These are phyloP conservation scores for Sporothrix brunneoviolacea DNA, from an alignment of 2,329 filamentous ascomycete species.

Conservation along the genomic window DNA sequence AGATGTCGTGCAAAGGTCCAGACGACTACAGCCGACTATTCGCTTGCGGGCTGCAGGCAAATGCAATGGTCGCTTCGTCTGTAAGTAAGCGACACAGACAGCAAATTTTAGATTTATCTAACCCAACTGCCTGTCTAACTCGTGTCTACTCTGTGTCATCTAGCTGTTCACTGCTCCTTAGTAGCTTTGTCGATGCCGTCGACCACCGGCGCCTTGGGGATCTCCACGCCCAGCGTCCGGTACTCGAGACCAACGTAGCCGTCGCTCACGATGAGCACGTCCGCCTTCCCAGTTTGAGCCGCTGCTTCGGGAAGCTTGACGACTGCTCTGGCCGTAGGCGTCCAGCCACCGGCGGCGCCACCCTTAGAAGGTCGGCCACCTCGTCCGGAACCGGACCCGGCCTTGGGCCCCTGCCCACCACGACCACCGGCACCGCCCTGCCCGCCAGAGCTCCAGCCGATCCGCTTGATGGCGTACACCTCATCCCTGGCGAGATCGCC, in stretches of 20 bases:
- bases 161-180: background rate
- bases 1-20: too few relatives aligned
- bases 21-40: too few relatives aligned
- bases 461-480: constrained; percentile 76
- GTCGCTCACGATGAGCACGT: constrained; percentile 77
- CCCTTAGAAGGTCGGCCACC: background rate
- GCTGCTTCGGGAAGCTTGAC: constrained; percentile 53
- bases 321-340: constrained; percentile 46
- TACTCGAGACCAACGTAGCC: constrained; percentile 72
- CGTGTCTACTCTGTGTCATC: background rate
- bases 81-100: too few relatives aligned
- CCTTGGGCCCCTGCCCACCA: too few relatives aligned
- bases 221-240: constrained; percentile 39
- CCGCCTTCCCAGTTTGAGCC: constrained; percentile 53
- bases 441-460: constrained; percentile 56
- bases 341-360: constrained; percentile 21
- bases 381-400: too few relatives aligned
- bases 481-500: constrained; percentile 63
- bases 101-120: too few relatives aligned
- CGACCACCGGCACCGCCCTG: background rate
- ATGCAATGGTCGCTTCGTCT: too few relatives aligned
- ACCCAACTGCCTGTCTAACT: background rate
- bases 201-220: constrained; percentile 44
- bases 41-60: too few relatives aligned
- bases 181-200: constrained; percentile 36